Percentiles rank a stretch among this genome's conserved stretches.
These are phyloP conservation scores for Hanseniaspora hatyaiensis DNA, from an alignment of 805 yeast genomes.

Conservation along the genomic window DNA sequence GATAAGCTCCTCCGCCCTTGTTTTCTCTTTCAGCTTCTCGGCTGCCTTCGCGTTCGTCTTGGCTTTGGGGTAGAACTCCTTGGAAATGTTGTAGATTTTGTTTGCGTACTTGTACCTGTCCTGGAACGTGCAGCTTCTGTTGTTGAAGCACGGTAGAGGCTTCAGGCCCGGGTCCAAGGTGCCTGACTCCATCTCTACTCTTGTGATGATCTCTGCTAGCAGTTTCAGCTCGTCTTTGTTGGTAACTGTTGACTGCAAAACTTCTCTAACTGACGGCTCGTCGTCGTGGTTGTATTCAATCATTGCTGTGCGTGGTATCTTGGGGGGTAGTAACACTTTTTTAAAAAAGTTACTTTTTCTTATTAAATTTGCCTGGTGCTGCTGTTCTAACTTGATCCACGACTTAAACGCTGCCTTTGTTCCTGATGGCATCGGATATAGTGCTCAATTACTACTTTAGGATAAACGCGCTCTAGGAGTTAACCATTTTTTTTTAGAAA, in stretches of 20 bases:
- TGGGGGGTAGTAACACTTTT: background rate
- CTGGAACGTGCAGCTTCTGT: constrained; percentile 24
- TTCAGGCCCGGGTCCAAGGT: constrained; percentile 4
- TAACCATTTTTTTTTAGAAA: too few species aligned
- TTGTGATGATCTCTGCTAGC: constrained; percentile 1
- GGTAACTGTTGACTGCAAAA: background rate
- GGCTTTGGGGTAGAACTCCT: constrained; percentile 19
- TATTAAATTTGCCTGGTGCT: too few species aligned
- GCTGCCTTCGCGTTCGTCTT: constrained; percentile 11
- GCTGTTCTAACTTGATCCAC: too few species aligned
- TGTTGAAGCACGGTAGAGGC: constrained; percentile 6
- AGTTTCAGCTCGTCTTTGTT: background rate
- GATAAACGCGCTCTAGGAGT: too few species aligned
- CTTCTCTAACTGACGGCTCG: background rate
- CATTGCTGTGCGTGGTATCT: background rate
- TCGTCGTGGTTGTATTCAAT: constrained; percentile 1
- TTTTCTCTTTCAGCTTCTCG: constrained; percentile 6
- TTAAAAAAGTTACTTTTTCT: too few species aligned
- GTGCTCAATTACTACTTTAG: too few species aligned
- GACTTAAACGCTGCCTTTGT: too few species aligned
- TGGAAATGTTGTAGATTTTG: constrained; percentile 22
- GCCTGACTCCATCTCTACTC: constrained; percentile 1
- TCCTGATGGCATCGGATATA: too few species aligned
- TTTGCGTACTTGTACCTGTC: constrained; percentile 27
- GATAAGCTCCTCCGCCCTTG: constrained; percentile 5